Conservation (phyloP, 202 grass and related monocot genomes). For the Alloteropsis angusta region DNA sequence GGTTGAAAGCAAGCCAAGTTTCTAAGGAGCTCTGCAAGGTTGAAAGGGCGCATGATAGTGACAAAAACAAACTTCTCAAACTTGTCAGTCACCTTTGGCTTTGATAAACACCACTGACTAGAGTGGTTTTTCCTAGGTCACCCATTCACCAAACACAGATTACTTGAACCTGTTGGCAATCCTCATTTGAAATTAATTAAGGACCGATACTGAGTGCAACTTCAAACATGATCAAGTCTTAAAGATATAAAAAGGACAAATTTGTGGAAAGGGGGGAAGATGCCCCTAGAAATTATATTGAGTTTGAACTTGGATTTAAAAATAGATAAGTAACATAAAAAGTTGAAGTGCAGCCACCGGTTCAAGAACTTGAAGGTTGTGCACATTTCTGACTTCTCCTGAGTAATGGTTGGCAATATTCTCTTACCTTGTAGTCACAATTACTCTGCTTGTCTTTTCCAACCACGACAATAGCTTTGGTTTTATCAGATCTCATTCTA, state of each 20-base stretch:
- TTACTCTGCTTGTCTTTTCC: background rate
- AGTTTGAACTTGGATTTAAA: no score
- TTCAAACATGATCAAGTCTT: no score
- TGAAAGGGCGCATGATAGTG: background rate
- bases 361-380: background rate
- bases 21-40: background rate
- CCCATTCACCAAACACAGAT: background rate
- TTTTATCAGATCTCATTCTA: background rate
- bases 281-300: no score
- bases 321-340: no score
- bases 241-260: no score
- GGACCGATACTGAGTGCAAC: no score
- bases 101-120: background rate
- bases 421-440: background rate
- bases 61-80: background rate
- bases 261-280: no score
- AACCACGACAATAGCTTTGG: no score
- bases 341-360: background rate
- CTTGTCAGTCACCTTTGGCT: background rate
- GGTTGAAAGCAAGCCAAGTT: no score
- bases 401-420: background rate
- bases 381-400: background rate
- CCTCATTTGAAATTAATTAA: background rate
- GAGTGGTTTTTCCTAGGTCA: background rate
- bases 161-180: background rate